Conservation (phyloP, 164 flowering plant genomes). For the Buxus sempervirens region DNA sequence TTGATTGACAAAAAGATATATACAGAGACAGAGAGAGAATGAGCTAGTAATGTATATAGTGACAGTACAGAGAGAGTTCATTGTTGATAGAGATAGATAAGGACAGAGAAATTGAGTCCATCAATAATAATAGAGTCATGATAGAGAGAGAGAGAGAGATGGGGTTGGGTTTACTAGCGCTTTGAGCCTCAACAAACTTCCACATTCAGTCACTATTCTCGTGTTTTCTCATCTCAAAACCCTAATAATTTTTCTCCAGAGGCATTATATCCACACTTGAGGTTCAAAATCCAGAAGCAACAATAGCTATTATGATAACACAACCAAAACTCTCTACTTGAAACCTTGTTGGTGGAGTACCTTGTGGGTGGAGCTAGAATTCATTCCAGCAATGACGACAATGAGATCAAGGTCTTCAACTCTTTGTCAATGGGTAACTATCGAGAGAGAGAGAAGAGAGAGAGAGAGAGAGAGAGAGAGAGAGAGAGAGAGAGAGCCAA, state of each 20-base stretch:
- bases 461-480: no score
- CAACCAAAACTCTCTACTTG: slow-evolving; percentile 32
- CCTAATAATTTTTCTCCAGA: slow-evolving; percentile 22
- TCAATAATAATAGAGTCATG: no score
- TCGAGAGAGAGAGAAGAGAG: no score
- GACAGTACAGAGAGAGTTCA: no score
- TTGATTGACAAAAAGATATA: no score
- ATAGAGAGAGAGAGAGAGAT: slow-evolving; percentile 29
- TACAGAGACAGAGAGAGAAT: no score
- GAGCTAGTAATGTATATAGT: no score
- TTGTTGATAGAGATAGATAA: no score
- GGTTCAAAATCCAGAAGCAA: slow-evolving; percentile 60
- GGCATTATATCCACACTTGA: slow-evolving; percentile 62
- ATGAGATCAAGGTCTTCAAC: slow-evolving; percentile 91
- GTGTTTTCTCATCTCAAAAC: slow-evolving; percentile 22
- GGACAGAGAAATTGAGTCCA: no score
- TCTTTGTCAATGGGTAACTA: slow-evolving; percentile 89
- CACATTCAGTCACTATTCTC: slow-evolving; percentile 12
- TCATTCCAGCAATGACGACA: slow-evolving; percentile 66
- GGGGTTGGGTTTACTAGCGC: slow-evolving; percentile 65
- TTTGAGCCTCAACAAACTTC: slow-evolving; percentile 39
- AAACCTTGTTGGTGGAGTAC: slow-evolving; percentile 40
- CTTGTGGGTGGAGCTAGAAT: slow-evolving; percentile 79
- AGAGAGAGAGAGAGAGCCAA: no score
- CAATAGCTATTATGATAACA: slow-evolving; percentile 39